Conservation (phyloP, 768 basidiomycete species). For the Lentinula aciculospora region DNA sequence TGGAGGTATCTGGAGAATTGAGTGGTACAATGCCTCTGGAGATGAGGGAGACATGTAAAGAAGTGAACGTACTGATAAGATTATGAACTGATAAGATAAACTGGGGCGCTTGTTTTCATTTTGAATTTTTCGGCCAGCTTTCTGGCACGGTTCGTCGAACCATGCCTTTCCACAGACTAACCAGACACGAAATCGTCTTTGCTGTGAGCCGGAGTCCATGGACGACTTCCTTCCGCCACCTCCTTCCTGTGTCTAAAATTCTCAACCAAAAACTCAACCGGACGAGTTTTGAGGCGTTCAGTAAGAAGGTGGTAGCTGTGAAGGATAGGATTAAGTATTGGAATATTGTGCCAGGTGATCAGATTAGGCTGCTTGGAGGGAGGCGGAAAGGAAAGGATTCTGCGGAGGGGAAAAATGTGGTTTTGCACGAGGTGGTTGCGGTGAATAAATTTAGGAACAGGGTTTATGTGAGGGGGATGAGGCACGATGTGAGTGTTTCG, state of each 20-base stretch:
- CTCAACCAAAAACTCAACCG: slow-evolving; percentile 48
- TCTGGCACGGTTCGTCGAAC: too few relatives aligned
- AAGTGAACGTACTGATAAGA: neutral
- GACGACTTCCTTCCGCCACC: slow-evolving; percentile 64
- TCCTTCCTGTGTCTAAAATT: slow-evolving; percentile 35
- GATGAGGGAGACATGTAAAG: slow-evolving; percentile 24
- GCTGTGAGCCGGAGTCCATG: slow-evolving; percentile 49
- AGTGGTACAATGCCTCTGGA: slow-evolving; percentile 35
- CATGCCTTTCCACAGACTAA: slow-evolving; percentile 28
- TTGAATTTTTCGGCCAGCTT: too few relatives aligned
- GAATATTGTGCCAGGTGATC: slow-evolving; percentile 86
- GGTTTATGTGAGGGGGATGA: slow-evolving; percentile 43
- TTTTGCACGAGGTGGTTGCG: slow-evolving; percentile 63
- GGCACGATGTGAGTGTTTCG: slow-evolving; percentile 25
- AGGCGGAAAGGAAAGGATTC: neutral
- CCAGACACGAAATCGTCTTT: slow-evolving; percentile 30
- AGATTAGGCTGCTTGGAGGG: slow-evolving; percentile 56
- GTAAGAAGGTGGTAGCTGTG: slow-evolving; percentile 51
- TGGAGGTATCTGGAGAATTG: slow-evolving; percentile 32
- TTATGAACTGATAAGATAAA: too few relatives aligned
- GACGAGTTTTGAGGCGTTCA: slow-evolving; percentile 33
- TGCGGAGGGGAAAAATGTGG: slow-evolving; percentile 39
- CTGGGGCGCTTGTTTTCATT: too few relatives aligned
- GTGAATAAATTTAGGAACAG: slow-evolving; percentile 71
- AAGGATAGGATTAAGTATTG: slow-evolving; percentile 77